These are phyloP conservation scores for Eucalyptus sp. DNA, from an alignment of 345 rosid genomes.

Conservation along the genomic window DNA sequence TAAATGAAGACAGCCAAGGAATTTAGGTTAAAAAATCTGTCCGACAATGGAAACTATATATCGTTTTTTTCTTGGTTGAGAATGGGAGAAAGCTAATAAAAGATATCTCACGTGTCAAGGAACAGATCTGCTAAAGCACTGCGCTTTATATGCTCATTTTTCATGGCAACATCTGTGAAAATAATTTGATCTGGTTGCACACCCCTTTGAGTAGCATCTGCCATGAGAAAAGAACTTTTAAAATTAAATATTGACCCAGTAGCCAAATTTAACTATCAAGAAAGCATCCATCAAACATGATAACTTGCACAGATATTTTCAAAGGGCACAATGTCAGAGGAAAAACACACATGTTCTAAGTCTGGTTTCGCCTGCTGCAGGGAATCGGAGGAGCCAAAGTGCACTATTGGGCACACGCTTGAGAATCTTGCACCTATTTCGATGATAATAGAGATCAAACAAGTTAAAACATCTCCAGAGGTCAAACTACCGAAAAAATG, in stretches of 20 bases:
- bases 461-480: not conserved
- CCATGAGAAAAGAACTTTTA: not conserved
- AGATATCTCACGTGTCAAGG: constrained; percentile 68
- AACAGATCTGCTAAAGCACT: constrained; percentile 94
- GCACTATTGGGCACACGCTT: constrained; percentile 93
- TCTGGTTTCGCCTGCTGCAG: constrained; percentile 98
- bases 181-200: constrained; percentile 87
- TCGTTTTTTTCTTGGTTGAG: not conserved
- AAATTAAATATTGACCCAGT: not conserved
- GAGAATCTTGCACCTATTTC: constrained; percentile 88
- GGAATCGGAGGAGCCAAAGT: constrained; percentile 97
- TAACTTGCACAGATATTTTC: not conserved
- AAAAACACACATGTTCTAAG: constrained; percentile 65
- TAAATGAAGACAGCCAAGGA: not conserved
- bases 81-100: not conserved
- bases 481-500: not conserved
- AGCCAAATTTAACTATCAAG: not conserved
- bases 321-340: not conserved
- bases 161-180: constrained; percentile 99
- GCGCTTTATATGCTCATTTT: constrained; percentile 85
- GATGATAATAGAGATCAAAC: not conserved
- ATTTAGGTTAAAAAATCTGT: not conserved
- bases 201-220: constrained; percentile 89
- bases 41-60: not conserved
- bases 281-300: not conserved